Percentiles rank a stretch among this genome's conserved stretches.
These are phyloP conservation scores for Colletotrichum tofieldiae DNA, from an alignment of 2,329 filamentous ascomycete genomes.

Conservation along the genomic window DNA sequence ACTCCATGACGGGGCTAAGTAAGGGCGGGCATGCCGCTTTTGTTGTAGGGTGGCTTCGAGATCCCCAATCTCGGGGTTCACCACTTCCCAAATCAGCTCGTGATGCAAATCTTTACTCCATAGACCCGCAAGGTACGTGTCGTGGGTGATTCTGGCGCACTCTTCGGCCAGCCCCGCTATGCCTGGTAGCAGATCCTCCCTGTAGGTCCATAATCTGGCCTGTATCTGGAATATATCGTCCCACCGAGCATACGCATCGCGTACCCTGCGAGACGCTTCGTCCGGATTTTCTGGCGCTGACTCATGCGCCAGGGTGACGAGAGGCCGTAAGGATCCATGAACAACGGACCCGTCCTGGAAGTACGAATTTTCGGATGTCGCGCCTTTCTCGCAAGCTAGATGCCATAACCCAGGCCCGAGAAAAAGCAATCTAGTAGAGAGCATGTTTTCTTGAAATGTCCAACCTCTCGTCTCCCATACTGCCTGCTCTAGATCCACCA, in stretches of 20 bases:
- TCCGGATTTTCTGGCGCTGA: neutral
- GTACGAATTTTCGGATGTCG: slow-evolving; percentile 11
- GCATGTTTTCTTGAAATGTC: slow-evolving; percentile 18
- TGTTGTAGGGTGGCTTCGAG: neutral
- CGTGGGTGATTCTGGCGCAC: slow-evolving; percentile 1
- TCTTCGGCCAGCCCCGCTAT: slow-evolving; percentile 12
- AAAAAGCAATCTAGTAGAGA: neutral
- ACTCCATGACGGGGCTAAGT: slow-evolving; percentile 22
- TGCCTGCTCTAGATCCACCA: neutral
- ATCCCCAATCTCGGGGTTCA: neutral
- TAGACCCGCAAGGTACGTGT: slow-evolving; percentile 9
- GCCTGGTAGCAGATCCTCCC: neutral
- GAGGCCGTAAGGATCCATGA: slow-evolving; percentile 1
- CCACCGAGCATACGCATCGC: slow-evolving; percentile 11
- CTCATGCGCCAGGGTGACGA: neutral
- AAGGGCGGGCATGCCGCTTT: neutral
- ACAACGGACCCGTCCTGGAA: neutral
- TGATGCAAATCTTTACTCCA: slow-evolving; percentile 1
- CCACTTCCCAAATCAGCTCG: slow-evolving; percentile 2
- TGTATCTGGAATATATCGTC: neutral
- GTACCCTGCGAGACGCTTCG: neutral
- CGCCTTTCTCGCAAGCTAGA: slow-evolving; percentile 3
- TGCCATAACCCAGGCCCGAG: slow-evolving; percentile 3
- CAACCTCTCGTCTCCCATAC: slow-evolving; percentile 14
- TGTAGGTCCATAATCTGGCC: neutral